Percentiles rank a stretch among this genome's conserved stretches.
Evolutionary conservation across 768 basidiomycete genomes (phyloP).

Genomic region (Phylloporus sp.): DNA sequence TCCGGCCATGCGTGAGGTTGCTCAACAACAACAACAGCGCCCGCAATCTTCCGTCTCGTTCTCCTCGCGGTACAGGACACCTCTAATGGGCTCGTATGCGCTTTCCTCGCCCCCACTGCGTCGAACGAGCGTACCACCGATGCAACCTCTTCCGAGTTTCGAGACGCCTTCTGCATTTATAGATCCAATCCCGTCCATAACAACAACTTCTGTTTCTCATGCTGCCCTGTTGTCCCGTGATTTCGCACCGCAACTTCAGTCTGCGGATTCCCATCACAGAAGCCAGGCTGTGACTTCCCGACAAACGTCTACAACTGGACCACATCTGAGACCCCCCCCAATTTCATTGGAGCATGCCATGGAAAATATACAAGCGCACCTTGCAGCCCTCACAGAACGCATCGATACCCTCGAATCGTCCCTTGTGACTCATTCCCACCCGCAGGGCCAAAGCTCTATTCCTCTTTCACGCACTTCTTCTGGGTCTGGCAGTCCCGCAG

Average conservation of each 20-base stretch:
- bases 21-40: constrained; percentile 48
- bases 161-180: constrained; percentile 73
- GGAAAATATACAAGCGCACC: constrained; percentile 73
- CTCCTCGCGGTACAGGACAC: constrained; percentile 78
- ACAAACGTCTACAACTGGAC: constrained; percentile 31
- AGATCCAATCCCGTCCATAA: constrained; percentile 37
- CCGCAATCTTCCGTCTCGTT: constrained; percentile 60
- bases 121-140: constrained; percentile 45
- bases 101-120: constrained; percentile 50
- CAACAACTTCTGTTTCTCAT: constrained; percentile 35
- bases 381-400: constrained; percentile 78
- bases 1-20: constrained; percentile 35
- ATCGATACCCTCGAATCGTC: constrained; percentile 62
- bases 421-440: constrained; percentile 29
- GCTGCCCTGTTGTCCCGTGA: constrained; percentile 37
- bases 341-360: constrained; percentile 62
- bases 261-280: constrained; percentile 34
- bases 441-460: constrained; percentile 35
- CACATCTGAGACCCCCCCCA: constrained; percentile 41
- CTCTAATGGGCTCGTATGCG: constrained; percentile 56
- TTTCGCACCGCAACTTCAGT: constrained; percentile 35
- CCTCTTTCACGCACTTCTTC: constrained; percentile 38
- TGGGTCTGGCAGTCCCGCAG: constrained; percentile 42
- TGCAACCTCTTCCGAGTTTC: constrained; percentile 69
- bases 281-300: constrained; percentile 32